These are phyloP conservation scores for Mollisia scopiformis DNA, from an alignment of 2,329 filamentous ascomycete genomes.

Conservation along the genomic window DNA sequence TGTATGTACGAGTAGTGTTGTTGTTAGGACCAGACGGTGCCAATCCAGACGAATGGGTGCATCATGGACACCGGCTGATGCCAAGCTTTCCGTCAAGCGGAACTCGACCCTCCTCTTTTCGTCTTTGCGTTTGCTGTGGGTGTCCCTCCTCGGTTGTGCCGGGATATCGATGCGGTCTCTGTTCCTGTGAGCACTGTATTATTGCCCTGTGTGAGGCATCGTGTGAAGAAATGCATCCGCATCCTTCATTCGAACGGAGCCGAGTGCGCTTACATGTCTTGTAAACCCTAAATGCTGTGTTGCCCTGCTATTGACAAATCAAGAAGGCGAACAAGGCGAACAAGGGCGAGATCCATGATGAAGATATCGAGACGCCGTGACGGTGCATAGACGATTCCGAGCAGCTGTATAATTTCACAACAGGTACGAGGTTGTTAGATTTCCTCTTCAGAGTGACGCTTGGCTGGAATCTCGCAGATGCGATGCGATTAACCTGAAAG, in stretches of 20 bases:
- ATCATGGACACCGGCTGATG: background rate
- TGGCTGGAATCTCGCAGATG: background rate
- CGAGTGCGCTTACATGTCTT: background rate
- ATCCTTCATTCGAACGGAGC: background rate
- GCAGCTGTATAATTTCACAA: no score
- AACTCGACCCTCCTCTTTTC: background rate
- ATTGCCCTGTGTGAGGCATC: background rate
- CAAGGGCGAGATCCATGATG: no score
- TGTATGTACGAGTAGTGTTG: no score
- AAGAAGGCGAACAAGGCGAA: no score
- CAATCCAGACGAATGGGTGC: background rate
- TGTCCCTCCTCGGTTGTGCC: no score
- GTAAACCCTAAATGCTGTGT: background rate
- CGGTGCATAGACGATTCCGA: no score
- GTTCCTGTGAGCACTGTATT: background rate
- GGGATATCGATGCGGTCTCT: background rate
- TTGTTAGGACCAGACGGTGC: background rate
- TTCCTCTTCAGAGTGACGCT: no score
- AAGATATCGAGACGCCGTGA: no score
- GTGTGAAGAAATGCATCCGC: background rate
- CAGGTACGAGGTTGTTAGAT: no score
- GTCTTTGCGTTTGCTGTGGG: no score
- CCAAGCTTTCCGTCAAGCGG: background rate
- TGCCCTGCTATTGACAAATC: background rate
- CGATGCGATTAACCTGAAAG: background rate